Conservation (phyloP, 2,329 filamentous ascomycete genomes). For the Monilinia aucupariae region DNA sequence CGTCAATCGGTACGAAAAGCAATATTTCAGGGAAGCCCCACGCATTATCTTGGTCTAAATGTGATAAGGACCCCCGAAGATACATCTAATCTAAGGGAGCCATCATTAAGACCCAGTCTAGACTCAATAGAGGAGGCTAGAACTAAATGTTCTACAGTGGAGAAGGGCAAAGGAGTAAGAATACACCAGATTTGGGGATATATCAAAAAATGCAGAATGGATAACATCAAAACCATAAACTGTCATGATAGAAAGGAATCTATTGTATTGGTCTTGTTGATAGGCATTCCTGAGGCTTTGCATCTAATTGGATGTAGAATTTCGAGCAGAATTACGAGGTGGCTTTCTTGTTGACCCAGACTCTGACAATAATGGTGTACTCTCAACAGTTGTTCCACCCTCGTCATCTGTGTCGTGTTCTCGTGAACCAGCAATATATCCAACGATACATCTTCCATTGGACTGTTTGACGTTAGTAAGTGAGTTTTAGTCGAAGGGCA, state of each 20-base stretch:
- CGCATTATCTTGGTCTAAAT: neutral
- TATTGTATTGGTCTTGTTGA: neutral
- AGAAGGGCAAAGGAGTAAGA: neutral
- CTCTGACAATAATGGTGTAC: conserved; percentile 14
- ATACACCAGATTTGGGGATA: neutral
- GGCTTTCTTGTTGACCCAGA: conserved; percentile 7
- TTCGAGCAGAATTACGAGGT: neutral
- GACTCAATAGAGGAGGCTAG: neutral
- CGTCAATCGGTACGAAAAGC: neutral
- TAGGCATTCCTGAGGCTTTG: neutral
- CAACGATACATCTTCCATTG: conserved; percentile 19
- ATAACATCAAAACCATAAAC: neutral
- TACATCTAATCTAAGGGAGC: neutral
- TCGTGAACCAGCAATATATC: conserved; percentile 18
- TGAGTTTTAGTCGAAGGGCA: neutral
- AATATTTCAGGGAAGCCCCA: neutral
- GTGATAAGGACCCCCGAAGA: neutral
- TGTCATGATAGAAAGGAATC: neutral
- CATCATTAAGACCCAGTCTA: neutral
- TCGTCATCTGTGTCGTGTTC: conserved; percentile 22
- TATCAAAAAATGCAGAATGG: neutral
- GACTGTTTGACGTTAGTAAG: conserved; percentile 17
- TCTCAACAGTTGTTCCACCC: conserved; percentile 19
- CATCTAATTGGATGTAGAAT: conserved; percentile 9
- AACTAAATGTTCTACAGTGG: neutral